phyloP scores from a whole-genome alignment of 2,329 filamentous ascomycete genomes.

The Neofusicoccum cordaticola region DNA sequence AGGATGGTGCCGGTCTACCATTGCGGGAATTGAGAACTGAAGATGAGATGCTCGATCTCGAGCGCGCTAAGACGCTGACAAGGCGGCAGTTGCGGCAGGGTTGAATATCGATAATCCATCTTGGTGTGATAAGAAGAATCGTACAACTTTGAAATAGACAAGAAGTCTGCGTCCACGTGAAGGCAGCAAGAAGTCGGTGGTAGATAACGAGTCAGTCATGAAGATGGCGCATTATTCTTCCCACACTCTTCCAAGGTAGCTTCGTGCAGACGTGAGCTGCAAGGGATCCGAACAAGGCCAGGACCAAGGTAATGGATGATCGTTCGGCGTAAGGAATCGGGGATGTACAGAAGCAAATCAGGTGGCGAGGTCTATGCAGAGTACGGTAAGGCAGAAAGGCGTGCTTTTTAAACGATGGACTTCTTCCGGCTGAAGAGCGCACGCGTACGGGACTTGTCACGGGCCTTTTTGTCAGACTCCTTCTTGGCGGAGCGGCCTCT shows the following conservation, averaged over 20 bases:
- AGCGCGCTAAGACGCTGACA: neutral
- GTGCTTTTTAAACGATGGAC: conserved; percentile 26
- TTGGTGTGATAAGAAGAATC: neutral
- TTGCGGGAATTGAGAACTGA: neutral
- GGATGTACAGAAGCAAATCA: neutral
- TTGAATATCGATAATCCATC: neutral
- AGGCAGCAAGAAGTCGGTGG: neutral
- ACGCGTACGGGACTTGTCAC: conserved; percentile 73
- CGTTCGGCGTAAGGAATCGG: neutral
- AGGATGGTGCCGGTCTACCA: conserved; percentile 2
- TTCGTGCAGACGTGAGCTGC: neutral
- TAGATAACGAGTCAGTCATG: neutral
- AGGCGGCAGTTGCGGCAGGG: neutral
- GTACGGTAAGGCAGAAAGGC: neutral
- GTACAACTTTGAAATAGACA: neutral
- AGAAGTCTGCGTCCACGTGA: neutral
- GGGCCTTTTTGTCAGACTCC: conserved; percentile 57
- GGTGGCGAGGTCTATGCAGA: neutral
- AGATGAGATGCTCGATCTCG: neutral
- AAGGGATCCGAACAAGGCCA: neutral
- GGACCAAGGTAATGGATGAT: neutral
- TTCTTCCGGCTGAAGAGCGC: conserved; percentile 68
- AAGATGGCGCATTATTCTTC: neutral
- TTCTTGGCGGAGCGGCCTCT: conserved; percentile 46
- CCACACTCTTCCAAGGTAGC: neutral